These are phyloP conservation scores for Pichia sp. DNA, from an alignment of 1,139 yeast genomes.

Conservation along the genomic window DNA sequence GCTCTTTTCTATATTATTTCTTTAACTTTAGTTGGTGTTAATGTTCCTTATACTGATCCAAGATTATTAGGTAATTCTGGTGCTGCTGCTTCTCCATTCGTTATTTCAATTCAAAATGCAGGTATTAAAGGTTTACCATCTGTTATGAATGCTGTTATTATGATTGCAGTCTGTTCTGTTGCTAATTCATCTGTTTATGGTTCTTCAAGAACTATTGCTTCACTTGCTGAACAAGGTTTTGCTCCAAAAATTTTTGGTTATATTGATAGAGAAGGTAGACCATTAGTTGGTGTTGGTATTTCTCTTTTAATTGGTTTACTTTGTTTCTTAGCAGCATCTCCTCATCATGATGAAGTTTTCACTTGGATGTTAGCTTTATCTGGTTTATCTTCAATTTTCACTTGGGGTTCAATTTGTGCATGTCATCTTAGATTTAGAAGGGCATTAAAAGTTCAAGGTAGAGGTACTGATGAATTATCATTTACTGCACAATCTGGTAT, in stretches of 20 bases:
- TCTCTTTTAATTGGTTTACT: conserved; percentile 59
- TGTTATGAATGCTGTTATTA: conserved; percentile 65
- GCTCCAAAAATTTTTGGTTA: conserved; percentile 72
- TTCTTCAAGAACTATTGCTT: conserved; percentile 74
- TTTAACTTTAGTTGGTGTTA: conserved; percentile 52
- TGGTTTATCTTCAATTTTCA: conserved; percentile 76
- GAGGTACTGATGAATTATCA: conserved; percentile 59
- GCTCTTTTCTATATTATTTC: conserved; percentile 57
- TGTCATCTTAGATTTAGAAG: conserved; percentile 75
- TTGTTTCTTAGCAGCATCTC: conserved; percentile 66
- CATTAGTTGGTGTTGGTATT: conserved; percentile 55
- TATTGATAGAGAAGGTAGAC: conserved; percentile 71
- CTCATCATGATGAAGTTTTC: conserved; percentile 60
- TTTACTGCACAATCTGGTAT: conserved; percentile 65
- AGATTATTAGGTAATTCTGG: conserved; percentile 40
- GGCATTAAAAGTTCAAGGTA: conserved; percentile 63
- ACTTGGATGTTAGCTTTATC: conserved; percentile 79
- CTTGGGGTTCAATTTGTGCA: conserved; percentile 75
- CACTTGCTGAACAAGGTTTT: conserved; percentile 74
- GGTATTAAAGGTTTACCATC: conserved; percentile 59
- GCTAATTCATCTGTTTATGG: conserved; percentile 76
- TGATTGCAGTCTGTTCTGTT: conserved; percentile 62
- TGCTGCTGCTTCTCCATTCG: conserved; percentile 68
- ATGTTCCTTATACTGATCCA: conserved; percentile 58
- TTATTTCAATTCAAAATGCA: conserved; percentile 57